These are phyloP conservation scores for Otatea glauca DNA, from an alignment of 176 grass and related monocot species.

Conservation along the genomic window DNA sequence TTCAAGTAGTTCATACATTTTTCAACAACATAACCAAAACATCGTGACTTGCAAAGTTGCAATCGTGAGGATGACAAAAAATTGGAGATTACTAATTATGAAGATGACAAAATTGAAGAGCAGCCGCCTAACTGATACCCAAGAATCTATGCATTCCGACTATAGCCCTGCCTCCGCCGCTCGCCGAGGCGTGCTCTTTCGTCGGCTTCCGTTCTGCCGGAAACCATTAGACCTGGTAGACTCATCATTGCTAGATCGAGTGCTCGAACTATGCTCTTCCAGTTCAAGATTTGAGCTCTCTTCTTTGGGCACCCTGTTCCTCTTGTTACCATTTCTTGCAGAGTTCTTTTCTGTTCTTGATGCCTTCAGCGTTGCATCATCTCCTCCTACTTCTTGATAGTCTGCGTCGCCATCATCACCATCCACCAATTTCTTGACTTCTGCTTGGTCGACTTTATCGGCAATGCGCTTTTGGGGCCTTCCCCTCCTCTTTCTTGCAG, in stretches of 20 bases:
- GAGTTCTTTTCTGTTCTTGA: conserved; percentile 47
- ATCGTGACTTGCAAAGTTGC: conserved; percentile 1
- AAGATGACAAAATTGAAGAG: conserved; percentile 58
- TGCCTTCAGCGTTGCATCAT: conserved; percentile 15
- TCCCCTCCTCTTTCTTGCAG: conserved; percentile 69
- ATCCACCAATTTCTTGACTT: conserved; percentile 44
- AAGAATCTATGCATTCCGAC: conserved; percentile 18
- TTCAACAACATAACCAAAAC: conserved; percentile 44
- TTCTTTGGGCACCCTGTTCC: conserved; percentile 58
- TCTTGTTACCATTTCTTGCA: conserved; percentile 56
- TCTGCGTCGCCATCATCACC: conserved; percentile 45
- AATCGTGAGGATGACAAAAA: conserved; percentile 23
- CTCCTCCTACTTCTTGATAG: conserved; percentile 42
- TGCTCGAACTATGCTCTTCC: conserved; percentile 57
- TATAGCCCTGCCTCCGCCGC: conserved; percentile 70
- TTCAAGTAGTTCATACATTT: background rate
- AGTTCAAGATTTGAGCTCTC: conserved; percentile 43
- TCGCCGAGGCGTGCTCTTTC: conserved; percentile 70
- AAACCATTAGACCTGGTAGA: conserved; percentile 50
- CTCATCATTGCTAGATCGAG: conserved; percentile 60
- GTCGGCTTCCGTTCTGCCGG: conserved; percentile 61
- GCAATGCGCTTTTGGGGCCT: conserved; percentile 62
- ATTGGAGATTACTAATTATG: background rate
- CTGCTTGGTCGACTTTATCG: conserved; percentile 47
- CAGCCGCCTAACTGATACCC: conserved; percentile 38